Evolutionary conservation across 2,329 filamentous ascomycete species (phyloP).

Genomic region (Pseudogymnoascus verrucosus): DNA sequence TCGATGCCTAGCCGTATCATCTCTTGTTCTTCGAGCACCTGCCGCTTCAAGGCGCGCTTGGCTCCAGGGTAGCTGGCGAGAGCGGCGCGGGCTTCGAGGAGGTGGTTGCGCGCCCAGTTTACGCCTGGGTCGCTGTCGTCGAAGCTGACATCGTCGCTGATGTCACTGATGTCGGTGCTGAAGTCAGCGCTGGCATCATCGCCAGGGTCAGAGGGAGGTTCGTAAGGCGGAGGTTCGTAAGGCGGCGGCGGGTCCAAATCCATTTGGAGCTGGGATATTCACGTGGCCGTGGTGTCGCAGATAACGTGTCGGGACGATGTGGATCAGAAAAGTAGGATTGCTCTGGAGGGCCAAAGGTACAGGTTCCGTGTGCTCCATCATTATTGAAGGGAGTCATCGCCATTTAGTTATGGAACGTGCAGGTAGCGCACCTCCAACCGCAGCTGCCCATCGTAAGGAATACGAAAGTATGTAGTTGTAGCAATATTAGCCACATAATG

Average conservation of each 20-base stretch:
- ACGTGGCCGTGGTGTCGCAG: not conserved
- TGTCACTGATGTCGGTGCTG: no score
- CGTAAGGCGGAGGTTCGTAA: not conserved
- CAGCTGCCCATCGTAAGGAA: not conserved
- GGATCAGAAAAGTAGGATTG: not conserved
- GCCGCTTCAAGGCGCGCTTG: not conserved
- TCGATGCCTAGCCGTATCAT: not conserved
- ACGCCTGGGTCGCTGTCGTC: not conserved
- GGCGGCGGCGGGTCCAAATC: not conserved
- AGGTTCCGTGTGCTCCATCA: not conserved
- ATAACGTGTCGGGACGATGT: not conserved
- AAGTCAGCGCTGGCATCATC: not conserved
- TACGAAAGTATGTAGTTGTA: not conserved
- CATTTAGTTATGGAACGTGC: not conserved
- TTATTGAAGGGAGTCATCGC: not conserved
- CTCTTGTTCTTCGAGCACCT: constrained; percentile 2
- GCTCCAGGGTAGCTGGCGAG: not conserved
- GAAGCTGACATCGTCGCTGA: not conserved
- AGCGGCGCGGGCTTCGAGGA: not conserved
- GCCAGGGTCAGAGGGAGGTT: not conserved
- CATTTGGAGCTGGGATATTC: not conserved
- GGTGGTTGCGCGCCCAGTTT: not conserved
- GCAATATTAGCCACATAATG: not conserved
- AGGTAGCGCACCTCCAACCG: not conserved
- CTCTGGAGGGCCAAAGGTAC: not conserved